Percentiles rank a stretch among this genome's conserved stretches.
phyloP scores from a whole-genome alignment of 2,329 filamentous ascomycete genomes.

The Penicillium brasilianum region DNA sequence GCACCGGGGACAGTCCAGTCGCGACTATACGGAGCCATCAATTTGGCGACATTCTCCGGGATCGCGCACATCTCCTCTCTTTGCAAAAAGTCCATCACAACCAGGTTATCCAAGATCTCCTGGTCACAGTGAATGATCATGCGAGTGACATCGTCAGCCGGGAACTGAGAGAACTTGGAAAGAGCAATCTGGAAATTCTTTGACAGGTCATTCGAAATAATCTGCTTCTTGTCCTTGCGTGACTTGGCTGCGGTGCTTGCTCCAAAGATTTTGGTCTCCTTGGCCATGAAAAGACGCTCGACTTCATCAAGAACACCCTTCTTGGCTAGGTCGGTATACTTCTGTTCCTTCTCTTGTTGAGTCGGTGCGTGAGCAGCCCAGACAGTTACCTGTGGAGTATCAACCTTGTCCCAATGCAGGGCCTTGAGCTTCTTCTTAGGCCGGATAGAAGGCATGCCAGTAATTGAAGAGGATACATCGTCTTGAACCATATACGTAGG shows the following conservation, averaged over 20 bases:
- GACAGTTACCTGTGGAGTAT: conserved; percentile 86
- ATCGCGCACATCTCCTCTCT: conserved; percentile 92
- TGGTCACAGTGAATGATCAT: conserved; percentile 96
- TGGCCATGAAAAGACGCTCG: conserved; percentile 95
- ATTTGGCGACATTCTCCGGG: conserved; percentile 85
- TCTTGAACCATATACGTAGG: conserved; percentile 76
- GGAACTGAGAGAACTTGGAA: conserved; percentile 85
- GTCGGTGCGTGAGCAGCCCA: conserved; percentile 86
- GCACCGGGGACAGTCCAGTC: conserved; percentile 94
- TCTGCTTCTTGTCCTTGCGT: conserved; percentile 95
- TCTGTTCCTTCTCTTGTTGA: conserved; percentile 89
- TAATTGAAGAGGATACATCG: conserved; percentile 60
- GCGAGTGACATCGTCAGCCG: conserved; percentile 82
- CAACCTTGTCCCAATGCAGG: conserved; percentile 98
- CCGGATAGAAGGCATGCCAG: conserved; percentile 78
- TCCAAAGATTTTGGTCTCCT: conserved; percentile 84
- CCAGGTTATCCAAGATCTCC: conserved; percentile 83
- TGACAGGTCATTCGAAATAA: conserved; percentile 88
- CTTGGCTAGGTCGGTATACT: conserved; percentile 88
- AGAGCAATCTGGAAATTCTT: conserved; percentile 92
- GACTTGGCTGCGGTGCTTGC: conserved; percentile 70
- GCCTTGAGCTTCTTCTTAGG: conserved; percentile 99
- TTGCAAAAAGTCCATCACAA: conserved; percentile 96
- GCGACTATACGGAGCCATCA: conserved; percentile 92
- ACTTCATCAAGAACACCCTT: conserved; percentile 98